phyloP scores from a whole-genome alignment of 2,329 filamentous ascomycete species.

The Aspergillus piperis region DNA sequence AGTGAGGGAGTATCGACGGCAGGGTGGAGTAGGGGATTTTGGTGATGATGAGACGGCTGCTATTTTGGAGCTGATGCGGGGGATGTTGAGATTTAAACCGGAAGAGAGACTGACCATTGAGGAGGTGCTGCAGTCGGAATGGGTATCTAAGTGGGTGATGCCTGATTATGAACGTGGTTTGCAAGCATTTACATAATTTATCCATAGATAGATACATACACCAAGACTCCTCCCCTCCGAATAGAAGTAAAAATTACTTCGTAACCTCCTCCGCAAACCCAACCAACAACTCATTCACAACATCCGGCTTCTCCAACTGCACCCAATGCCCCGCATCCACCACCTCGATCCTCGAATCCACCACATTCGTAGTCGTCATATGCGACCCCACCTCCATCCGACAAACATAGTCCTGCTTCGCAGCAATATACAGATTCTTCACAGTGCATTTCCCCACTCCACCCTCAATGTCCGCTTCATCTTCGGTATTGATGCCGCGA shows the following conservation, averaged over 20 bases:
- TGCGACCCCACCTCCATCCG: slow-evolving; percentile 1
- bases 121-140: slow-evolving; percentile 17
- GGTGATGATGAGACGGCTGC: slow-evolving; percentile 19
- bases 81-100: slow-evolving; percentile 20
- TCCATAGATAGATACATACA: neutral
- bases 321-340: too few relatives aligned
- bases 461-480: neutral
- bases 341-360: too few relatives aligned
- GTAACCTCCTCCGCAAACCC: too few relatives aligned
- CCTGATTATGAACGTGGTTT: slow-evolving; percentile 14
- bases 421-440: slow-evolving; percentile 1
- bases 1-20: slow-evolving; percentile 19
- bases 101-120: slow-evolving; percentile 16
- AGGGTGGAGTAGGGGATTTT: slow-evolving; percentile 7
- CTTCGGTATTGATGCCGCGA: neutral
- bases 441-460: neutral
- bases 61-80: slow-evolving; percentile 18
- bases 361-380: too few relatives aligned
- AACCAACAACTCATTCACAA: too few relatives aligned
- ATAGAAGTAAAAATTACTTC: too few relatives aligned
- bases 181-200: neutral
- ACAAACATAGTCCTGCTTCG: slow-evolving; percentile 13
- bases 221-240: too few relatives aligned
- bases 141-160: slow-evolving; percentile 25
- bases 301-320: too few relatives aligned